A percentile compares a stretch with the other conserved stretches of the same genome.
phyloP scores from a whole-genome alignment of 2,329 filamentous ascomycete species.

The Verruconis gallopava region DNA sequence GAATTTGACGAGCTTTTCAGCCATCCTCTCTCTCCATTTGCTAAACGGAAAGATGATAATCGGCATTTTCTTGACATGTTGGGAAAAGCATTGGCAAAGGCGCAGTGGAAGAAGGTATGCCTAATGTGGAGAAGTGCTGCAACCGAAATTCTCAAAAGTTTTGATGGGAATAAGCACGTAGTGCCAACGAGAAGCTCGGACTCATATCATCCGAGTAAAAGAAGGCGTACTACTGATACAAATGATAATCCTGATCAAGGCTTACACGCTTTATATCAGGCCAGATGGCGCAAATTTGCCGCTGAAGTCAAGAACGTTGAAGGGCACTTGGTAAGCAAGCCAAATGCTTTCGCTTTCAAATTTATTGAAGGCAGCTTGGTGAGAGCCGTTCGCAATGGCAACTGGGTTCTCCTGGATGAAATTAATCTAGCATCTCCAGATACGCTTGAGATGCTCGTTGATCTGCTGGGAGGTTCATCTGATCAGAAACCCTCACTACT shows the following conservation, averaged over 20 bases:
- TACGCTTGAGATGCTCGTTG: conserved; percentile 84
- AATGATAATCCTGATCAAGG: not conserved
- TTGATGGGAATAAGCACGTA: not conserved
- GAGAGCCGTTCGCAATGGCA: conserved; percentile 87
- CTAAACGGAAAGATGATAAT: conserved; percentile 55
- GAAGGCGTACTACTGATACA: conserved; percentile 31
- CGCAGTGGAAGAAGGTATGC: conserved; percentile 77
- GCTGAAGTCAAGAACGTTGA: conserved; percentile 65
- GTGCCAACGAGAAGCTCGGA: conserved; percentile 24
- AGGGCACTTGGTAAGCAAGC: conserved; percentile 59
- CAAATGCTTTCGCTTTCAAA: conserved; percentile 75
- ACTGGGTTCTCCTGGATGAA: conserved; percentile 95
- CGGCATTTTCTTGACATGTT: conserved; percentile 81
- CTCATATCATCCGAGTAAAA: conserved; percentile 29
- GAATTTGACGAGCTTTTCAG: conserved; percentile 86
- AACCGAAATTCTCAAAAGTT: conserved; percentile 15
- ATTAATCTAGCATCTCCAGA: conserved; percentile 94
- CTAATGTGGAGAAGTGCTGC: conserved; percentile 76
- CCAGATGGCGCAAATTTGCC: conserved; percentile 65
- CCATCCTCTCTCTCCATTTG: conserved; percentile 58
- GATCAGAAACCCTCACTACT: conserved; percentile 64
- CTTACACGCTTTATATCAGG: conserved; percentile 4
- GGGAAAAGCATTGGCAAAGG: conserved; percentile 63
- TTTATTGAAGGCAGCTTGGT: conserved; percentile 95
- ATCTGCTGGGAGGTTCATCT: conserved; percentile 64